Base-by-base conservation (phyloP, 148 eudicot genomes). In the Amaranthus palmeri region DNA sequence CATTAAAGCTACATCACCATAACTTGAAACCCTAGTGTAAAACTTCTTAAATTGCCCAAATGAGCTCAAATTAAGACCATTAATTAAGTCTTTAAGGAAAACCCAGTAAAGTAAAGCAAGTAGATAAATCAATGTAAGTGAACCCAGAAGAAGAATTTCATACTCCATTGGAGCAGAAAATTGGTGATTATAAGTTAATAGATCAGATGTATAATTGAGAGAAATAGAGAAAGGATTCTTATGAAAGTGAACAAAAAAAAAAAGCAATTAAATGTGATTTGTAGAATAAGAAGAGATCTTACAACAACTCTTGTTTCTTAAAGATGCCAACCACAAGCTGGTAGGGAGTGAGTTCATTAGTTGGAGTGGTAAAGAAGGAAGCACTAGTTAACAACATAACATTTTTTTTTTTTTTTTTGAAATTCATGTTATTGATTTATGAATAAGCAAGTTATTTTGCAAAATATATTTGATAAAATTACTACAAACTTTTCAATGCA, bases 21-120 rank as follows among this genome's bases (percentile, higher is more conserved):
- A 81, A 71, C 74, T 82, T 41, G 78, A 72, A 80, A 86, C 72
- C 81, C 82, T 86, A 10, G 71, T 82, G 55, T 64, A 73, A 7
- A 73, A 74, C 12, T 72, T 85, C 78, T 69, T 85, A 46, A 85
- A 72, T 75, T 81, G 74, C 52, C 73, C 77, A 73, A 71, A 68
- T 62, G 80, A 79, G 74, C 80, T 78, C 81, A 64, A 81, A 76
- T 82, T 71, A 5, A 78, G 66, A 54, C 67, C 66, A 78, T 69
- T 61, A 76, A 74, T 67, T 65, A 69, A 71, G 41, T 77, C 80
- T 81, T 71, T 81, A 13, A 74, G 72, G 60, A 70, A 74, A 41
- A 79, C 85, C 78, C 77, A 82, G 66, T 82, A 72, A 61, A 81
- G 15, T 68, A 80, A 71, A 71, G 82, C 82, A 7, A 52, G 50